Percentiles rank a stretch among this genome's conserved stretches.
phyloP scores from a whole-genome alignment of 495 filamentous ascomycete species.

The Saxispiralis lemnorum region DNA sequence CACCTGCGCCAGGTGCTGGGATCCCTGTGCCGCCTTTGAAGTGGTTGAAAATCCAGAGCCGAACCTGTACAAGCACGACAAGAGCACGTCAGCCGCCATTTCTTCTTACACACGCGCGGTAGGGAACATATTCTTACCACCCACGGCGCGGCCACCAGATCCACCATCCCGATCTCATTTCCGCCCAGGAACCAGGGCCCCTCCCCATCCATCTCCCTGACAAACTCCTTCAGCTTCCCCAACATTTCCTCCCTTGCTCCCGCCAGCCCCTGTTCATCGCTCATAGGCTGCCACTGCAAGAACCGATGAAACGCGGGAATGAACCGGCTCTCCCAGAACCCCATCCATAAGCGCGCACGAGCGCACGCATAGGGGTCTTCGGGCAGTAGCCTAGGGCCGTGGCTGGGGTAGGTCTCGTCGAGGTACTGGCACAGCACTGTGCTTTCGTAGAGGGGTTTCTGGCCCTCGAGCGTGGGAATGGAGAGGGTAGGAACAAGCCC shows the following conservation, averaged over 20 bases:
- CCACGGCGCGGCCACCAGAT: slow-evolving; percentile 51
- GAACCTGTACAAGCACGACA: slow-evolving; percentile 20
- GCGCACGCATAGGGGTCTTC: slow-evolving; percentile 39
- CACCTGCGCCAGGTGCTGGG: slow-evolving; percentile 31
- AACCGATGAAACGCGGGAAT: slow-evolving; percentile 47
- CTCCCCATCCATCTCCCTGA: slow-evolving; percentile 35
- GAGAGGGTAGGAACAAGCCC: slow-evolving; percentile 51
- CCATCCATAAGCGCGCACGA: slow-evolving; percentile 46
- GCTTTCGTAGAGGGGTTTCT: slow-evolving; percentile 48
- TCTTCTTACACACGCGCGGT: too few relatives aligned
- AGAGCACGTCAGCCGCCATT: not conserved
- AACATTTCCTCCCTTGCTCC: slow-evolving; percentile 35
- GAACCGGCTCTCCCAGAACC: slow-evolving; percentile 45
- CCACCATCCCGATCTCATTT: slow-evolving; percentile 35
- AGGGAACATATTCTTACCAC: slow-evolving; percentile 21
- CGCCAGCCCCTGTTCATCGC: slow-evolving; percentile 23
- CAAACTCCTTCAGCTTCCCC: slow-evolving; percentile 34
- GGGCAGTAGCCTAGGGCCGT: slow-evolving; percentile 34
- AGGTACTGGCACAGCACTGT: slow-evolving; percentile 51
- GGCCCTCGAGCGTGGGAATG: slow-evolving; percentile 15
- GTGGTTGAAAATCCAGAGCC: slow-evolving; percentile 52
- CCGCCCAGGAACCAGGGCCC: slow-evolving; percentile 49
- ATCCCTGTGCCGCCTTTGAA: slow-evolving; percentile 50
- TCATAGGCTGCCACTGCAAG: slow-evolving; percentile 38
- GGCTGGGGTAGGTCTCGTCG: slow-evolving; percentile 43